Conservation (phyloP, 176 grass and related monocot genomes). For the Hordeum marinum region DNA sequence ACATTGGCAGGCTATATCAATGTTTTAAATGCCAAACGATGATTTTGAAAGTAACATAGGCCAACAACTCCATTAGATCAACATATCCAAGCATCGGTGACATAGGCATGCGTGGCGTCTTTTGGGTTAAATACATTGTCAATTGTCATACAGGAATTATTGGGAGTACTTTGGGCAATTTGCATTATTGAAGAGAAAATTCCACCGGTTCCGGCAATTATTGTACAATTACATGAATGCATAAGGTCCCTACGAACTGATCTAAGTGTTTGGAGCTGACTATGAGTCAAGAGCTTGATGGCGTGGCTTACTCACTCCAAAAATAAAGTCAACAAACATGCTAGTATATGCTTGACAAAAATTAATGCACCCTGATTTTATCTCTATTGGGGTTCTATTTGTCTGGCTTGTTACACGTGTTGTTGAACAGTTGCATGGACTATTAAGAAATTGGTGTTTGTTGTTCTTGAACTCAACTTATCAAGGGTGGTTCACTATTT, state of each 20-base stretch:
- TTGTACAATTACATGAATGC: not conserved
- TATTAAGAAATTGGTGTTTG: not conserved
- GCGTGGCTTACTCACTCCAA: not conserved
- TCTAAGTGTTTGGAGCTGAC: not conserved
- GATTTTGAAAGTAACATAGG: not conserved
- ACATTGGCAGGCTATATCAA: too few species aligned
- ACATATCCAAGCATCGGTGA: not conserved
- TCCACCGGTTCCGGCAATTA: not conserved
- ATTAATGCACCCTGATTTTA: not conserved
- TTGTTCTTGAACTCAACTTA: not conserved
- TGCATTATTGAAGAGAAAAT: not conserved
- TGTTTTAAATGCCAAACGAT: not conserved
- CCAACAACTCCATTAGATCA: not conserved
- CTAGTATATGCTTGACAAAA: not conserved
- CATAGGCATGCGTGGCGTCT: not conserved
- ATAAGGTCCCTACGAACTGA: not conserved
- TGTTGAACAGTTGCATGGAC: not conserved
- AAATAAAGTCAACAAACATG: not conserved
- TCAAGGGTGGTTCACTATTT: too few species aligned
- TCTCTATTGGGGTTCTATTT: not conserved
- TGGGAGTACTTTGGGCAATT: not conserved
- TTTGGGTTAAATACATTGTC: not conserved
- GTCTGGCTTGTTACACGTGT: not conserved
- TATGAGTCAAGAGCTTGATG: not conserved
- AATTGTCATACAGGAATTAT: conserved; percentile 8